Evolutionary conservation across 768 basidiomycete species (phyloP), one percentile per base, ranked within the genome.

Genomic region (Lepiota subincarnata): DNA sequence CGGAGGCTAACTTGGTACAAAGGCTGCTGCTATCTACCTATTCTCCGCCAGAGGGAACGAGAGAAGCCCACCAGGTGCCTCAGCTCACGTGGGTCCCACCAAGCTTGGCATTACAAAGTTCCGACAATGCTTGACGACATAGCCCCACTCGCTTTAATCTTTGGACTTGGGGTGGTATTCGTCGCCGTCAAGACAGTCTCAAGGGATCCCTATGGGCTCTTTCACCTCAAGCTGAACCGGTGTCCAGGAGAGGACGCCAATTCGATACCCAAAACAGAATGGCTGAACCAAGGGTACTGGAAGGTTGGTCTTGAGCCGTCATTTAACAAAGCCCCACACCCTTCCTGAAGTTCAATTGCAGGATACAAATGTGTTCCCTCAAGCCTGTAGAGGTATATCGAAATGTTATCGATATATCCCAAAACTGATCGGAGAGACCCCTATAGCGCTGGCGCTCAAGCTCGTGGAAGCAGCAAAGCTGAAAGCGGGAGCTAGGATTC

Each of bases 271-370:
- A 56, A 55, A 14, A 85, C 84, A 1, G 83, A 87, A 66, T 86
- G 84, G 86, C 65, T 86, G 31, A 86, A 87, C 65, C 82, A 86
- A 80, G 84, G 84, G 3, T 83, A 73, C 56, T 86, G 84, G 85
- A 77, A 78, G 75, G 84, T 82, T 35, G 41, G 69, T 60, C 13
- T 35, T 47, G 22, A 16, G 38, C 49, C 28, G 38, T 24, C 37
- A 43, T 4, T 14, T 19, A 28, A 11, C 28, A 22, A 34, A 36
- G 16, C 4, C 20, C 38, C 36, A 42, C 26, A 12, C 38, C n/a
- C 8, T 14, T 16, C 45, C 3, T 56, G 26, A 47, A 28, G 36
- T 43, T 20, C 28, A 5, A 14, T 8, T 5, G 41, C 53, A 83
- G 81, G 64, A 79, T 49, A 76, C 78, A 1, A 48, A 61, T 51